A percentile compares a stretch with the other conserved stretches of the same genome.
Conservation (phyloP, 257 asterid species). For the Coffea canephora region DNA sequence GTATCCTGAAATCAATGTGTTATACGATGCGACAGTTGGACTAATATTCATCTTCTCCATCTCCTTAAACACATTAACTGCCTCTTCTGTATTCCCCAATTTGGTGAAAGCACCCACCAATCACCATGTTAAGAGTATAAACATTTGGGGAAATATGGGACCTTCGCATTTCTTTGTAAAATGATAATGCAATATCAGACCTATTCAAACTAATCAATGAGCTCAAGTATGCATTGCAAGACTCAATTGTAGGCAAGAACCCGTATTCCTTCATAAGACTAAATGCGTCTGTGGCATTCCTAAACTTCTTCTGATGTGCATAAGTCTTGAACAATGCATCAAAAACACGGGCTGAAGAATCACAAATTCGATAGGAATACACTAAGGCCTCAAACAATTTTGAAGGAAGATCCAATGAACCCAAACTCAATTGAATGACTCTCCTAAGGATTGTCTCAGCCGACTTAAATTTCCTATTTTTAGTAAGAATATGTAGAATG, state of each 20-base stretch:
- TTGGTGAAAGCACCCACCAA: slow-evolving; percentile 64
- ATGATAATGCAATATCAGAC: slow-evolving; percentile 51
- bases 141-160: slow-evolving; percentile 68
- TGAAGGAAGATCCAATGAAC: slow-evolving; percentile 42
- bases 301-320: slow-evolving; percentile 71
- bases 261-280: slow-evolving; percentile 77
- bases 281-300: slow-evolving; percentile 70
- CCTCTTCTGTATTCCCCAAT: slow-evolving; percentile 61
- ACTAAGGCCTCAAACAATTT: slow-evolving; percentile 66
- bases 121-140: slow-evolving; percentile 70
- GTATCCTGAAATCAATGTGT: slow-evolving; percentile 71
- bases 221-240: slow-evolving; percentile 84
- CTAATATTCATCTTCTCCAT: slow-evolving; percentile 61
- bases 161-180: slow-evolving; percentile 69
- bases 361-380: slow-evolving; percentile 70
- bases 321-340: slow-evolving; percentile 74
- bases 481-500: slow-evolving; percentile 72
- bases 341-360: slow-evolving; percentile 75
- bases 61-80: slow-evolving; percentile 55
- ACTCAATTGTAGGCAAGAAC: slow-evolving; percentile 71
- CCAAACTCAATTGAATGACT: slow-evolving; percentile 34
- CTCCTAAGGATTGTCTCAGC: slow-evolving; percentile 64
- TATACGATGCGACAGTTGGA: slow-evolving; percentile 58
- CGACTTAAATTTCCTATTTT: slow-evolving; percentile 64
- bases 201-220: slow-evolving; percentile 50